phyloP scores from a whole-genome alignment of 2,329 filamentous ascomycete genomes.

The Ciborinia camelliae region DNA sequence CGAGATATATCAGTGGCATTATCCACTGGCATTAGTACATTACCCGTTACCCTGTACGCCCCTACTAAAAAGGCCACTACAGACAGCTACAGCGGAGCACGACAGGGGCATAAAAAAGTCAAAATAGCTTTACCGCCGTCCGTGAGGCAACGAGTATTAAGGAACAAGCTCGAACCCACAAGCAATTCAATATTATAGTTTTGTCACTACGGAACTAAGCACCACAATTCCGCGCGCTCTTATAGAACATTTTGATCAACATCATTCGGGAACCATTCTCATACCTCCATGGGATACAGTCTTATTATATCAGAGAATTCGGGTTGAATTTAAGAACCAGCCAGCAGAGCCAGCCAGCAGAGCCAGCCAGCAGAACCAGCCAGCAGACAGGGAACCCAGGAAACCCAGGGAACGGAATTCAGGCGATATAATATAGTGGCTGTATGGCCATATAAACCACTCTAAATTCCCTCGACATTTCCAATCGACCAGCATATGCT shows the following conservation, averaged over 20 bases:
- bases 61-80: constrained; percentile 1
- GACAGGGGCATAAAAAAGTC: constrained; percentile 15
- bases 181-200: constrained; percentile 8
- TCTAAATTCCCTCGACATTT: background rate
- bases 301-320: constrained; percentile 1
- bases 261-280: constrained; percentile 1
- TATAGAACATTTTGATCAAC: constrained; percentile 1
- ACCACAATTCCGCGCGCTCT: background rate
- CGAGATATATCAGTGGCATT: background rate
- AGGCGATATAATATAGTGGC: background rate
- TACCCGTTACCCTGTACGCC: constrained; percentile 4
- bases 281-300: background rate
- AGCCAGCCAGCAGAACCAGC: too few relatives aligned
- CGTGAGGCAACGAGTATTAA: background rate
- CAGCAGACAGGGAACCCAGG: background rate
- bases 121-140: constrained; percentile 15
- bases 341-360: background rate
- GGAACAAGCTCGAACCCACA: background rate
- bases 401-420: background rate
- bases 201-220: background rate
- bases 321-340: background rate
- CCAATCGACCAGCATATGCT: background rate
- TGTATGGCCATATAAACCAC: constrained; percentile 8
- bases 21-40: background rate
- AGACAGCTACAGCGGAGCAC: background rate